A percentile compares a stretch with the other conserved stretches of the same genome.
phyloP scores from a whole-genome alignment of 1,284 basidiomycete genomes.

The Malassezia dermatis region DNA sequence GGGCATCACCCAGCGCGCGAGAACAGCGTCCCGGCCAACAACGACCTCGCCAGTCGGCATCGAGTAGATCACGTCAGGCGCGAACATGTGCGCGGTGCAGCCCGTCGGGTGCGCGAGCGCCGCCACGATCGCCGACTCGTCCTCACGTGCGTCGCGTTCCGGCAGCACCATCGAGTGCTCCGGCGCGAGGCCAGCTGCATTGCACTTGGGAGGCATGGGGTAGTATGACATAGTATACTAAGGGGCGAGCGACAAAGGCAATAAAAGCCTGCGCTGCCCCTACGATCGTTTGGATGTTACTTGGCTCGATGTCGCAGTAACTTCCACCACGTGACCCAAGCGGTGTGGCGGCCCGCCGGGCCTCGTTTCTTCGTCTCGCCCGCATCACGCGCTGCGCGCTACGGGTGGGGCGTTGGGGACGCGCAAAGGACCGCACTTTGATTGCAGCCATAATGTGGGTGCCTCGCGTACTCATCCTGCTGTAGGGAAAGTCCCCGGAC shows the following conservation, averaged over 20 bases:
- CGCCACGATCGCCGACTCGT: slow-evolving; percentile 32
- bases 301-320: not conserved
- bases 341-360: not conserved
- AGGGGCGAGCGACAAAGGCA: not conserved
- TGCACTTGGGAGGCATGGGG: slow-evolving; percentile 30
- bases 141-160: slow-evolving; percentile 27
- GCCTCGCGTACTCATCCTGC: slow-evolving; percentile 5
- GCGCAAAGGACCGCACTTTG: slow-evolving; percentile 17
- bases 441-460: slow-evolving; percentile 11
- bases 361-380: not conserved
- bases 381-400: not conserved
- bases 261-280: not conserved
- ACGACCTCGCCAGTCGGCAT: slow-evolving; percentile 37
- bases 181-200: slow-evolving; percentile 44
- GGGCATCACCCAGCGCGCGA: not conserved
- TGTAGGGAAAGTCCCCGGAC: slow-evolving; percentile 23
- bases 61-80: slow-evolving; percentile 39
- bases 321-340: not conserved
- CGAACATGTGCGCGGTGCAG: slow-evolving; percentile 23
- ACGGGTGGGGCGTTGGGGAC: slow-evolving; percentile 10
- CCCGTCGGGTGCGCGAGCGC: slow-evolving; percentile 27
- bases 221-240: not conserved
- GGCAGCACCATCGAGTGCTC: slow-evolving; percentile 43
- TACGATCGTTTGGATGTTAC: not conserved
- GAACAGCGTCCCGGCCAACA: slow-evolving; percentile 32